Conservation (phyloP, 306 rosid species). For the Cajanus cajan region DNA sequence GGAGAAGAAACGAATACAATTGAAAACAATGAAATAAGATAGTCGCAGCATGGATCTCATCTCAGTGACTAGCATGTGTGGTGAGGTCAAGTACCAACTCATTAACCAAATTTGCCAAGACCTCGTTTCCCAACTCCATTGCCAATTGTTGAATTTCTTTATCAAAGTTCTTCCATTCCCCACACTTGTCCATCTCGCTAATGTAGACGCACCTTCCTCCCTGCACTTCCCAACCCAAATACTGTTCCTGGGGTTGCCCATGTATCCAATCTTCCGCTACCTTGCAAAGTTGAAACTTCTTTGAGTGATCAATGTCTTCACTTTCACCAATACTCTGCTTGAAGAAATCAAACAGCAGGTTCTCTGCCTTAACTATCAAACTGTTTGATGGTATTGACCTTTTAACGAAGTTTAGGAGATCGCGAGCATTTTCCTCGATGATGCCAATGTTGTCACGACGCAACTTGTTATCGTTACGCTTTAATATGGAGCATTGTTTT, state of each 20-base stretch:
- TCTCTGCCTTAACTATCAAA: conserved; percentile 36
- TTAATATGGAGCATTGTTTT: too few species aligned
- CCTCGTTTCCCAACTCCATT: conserved; percentile 44
- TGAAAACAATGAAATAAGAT: not conserved
- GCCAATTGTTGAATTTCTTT: conserved; percentile 39
- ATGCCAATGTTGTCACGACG: not conserved
- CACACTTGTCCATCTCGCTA: conserved; percentile 57
- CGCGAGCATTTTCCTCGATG: conserved; percentile 27
- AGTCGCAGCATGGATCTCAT: not conserved
- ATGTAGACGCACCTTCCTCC: conserved; percentile 33
- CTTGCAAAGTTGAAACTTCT: conserved; percentile 29
- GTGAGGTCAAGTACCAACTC: conserved; percentile 52
- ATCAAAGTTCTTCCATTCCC: conserved; percentile 43
- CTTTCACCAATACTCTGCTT: conserved; percentile 36
- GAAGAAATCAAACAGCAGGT: conserved; percentile 58
- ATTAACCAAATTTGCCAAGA: conserved; percentile 46
- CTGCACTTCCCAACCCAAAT: conserved; percentile 59
- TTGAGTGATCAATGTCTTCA: not conserved
- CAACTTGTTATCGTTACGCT: not conserved
- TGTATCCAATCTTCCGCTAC: conserved; percentile 54
- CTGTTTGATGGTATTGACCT: not conserved
- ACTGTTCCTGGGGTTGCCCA: conserved; percentile 39
- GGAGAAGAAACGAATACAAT: conserved; percentile 9
- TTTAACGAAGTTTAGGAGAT: conserved; percentile 35
- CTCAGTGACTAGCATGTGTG: not conserved